These are phyloP conservation scores for Melastoma malabathricum DNA, from an alignment of 345 rosid species.

Conservation along the genomic window DNA sequence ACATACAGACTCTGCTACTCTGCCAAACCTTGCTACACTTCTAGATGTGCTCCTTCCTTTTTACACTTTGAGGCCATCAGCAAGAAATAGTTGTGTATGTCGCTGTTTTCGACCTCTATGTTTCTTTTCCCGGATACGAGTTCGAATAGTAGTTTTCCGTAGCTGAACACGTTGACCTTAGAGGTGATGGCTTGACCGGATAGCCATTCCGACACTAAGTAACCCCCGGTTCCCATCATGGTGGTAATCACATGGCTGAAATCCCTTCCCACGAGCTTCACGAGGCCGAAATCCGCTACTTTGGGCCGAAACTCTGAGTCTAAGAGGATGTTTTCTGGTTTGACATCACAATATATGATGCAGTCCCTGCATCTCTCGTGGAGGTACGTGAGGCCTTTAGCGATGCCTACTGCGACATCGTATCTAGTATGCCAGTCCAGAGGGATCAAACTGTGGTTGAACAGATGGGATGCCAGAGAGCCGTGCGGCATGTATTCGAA, in stretches of 20 bases:
- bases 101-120: neutral
- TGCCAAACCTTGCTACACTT: no score
- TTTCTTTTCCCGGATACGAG: slow-evolving; percentile 10
- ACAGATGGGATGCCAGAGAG: slow-evolving; percentile 3
- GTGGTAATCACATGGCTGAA: slow-evolving; percentile 4
- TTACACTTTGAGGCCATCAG: no score
- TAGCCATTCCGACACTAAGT: slow-evolving; percentile 8
- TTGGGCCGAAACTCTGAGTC: neutral
- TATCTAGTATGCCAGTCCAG: slow-evolving; percentile 14
- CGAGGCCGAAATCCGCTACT: slow-evolving; percentile 1
- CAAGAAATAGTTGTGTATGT: neutral
- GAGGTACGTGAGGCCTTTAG: slow-evolving; percentile 11
- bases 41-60: no score
- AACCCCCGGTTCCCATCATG: slow-evolving; percentile 7
- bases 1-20: no score
- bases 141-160: slow-evolving; percentile 13
- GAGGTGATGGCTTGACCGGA: slow-evolving; percentile 5
- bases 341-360: slow-evolving; percentile 7
- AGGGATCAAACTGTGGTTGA: neutral
- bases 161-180: slow-evolving; percentile 16
- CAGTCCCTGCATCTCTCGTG: slow-evolving; percentile 13
- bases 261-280: slow-evolving; percentile 2
- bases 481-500: slow-evolving; percentile 12
- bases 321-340: slow-evolving; percentile 8
- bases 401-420: slow-evolving; percentile 6